These are phyloP conservation scores for Yamadazyma mexicana DNA, from an alignment of 1,139 yeast genomes.

Conservation along the genomic window DNA sequence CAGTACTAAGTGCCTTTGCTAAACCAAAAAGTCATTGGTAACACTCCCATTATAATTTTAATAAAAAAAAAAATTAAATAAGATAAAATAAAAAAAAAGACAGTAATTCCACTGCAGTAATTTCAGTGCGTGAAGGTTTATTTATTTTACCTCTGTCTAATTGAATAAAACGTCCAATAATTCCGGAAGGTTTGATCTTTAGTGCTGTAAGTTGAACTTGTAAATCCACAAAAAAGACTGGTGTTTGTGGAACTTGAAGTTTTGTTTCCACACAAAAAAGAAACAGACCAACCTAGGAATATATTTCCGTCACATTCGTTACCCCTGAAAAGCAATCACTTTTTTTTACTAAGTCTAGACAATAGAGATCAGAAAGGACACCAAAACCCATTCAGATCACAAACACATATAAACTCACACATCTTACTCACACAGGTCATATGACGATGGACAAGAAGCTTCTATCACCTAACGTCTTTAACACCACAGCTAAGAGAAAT, in stretches of 20 bases:
- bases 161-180: background rate
- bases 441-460: slow-evolving; percentile 7
- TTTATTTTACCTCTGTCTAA: no score
- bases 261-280: no score
- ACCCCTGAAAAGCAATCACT: background rate
- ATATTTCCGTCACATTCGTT: no score
- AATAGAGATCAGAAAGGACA: background rate
- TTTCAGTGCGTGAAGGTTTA: no score
- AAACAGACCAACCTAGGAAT: no score
- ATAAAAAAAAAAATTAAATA: no score
- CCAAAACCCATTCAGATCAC: background rate
- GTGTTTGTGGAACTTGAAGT: no score
- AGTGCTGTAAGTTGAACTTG: background rate
- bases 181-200: background rate
- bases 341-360: no score
- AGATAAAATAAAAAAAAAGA: no score
- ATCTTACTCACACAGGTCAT: background rate
- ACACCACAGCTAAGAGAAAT: slow-evolving; percentile 19
- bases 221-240: background rate
- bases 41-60: no score
- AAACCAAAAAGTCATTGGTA: background rate
- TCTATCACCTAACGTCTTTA: slow-evolving; percentile 12
- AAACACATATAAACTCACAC: background rate
- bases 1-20: background rate
- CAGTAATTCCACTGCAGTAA: no score